A percentile compares a stretch with the other conserved stretches of the same genome.
Evolutionary conservation across 768 basidiomycete species (phyloP).

Genomic region (Termitomyces sp.): DNA sequence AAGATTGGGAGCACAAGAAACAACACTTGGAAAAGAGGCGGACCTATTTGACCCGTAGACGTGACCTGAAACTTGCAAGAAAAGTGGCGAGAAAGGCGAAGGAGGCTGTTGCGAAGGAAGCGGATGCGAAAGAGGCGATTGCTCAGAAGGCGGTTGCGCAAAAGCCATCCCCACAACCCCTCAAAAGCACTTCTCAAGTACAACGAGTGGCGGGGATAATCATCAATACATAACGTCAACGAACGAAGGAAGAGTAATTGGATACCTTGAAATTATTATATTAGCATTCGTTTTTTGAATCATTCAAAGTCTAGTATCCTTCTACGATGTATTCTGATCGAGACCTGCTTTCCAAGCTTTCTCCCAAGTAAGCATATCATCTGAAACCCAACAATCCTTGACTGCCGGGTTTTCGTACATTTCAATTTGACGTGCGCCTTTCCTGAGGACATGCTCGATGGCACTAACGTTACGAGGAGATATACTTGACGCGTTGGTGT

Average conservation of each 20-base stretch:
- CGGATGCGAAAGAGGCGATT: no score
- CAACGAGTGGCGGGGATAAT: constrained; percentile 1
- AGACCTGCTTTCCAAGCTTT: constrained; percentile 17
- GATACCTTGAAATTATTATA: neutral
- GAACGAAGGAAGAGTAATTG: neutral
- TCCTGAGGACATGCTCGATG: constrained; percentile 74
- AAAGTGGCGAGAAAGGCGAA: neutral
- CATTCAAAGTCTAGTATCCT: neutral
- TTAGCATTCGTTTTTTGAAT: neutral
- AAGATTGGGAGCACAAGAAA: constrained; percentile 17
- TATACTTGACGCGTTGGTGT: constrained; percentile 50
- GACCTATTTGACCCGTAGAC: constrained; percentile 10
- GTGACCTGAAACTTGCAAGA: constrained; percentile 10
- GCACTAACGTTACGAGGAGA: constrained; percentile 62
- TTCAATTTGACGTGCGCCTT: constrained; percentile 61
- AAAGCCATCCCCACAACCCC: neutral
- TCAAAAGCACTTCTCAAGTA: neutral
- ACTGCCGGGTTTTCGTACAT: constrained; percentile 62
- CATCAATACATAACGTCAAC: neutral
- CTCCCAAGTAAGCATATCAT: constrained; percentile 66
- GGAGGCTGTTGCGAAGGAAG: neutral
- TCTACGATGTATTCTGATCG: neutral
- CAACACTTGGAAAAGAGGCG: constrained; percentile 11
- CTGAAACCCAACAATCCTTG: constrained; percentile 70
- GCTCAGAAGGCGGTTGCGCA: neutral